Evolutionary conservation across 768 basidiomycete species (phyloP).

Genomic region (Suillus occidentalis): DNA sequence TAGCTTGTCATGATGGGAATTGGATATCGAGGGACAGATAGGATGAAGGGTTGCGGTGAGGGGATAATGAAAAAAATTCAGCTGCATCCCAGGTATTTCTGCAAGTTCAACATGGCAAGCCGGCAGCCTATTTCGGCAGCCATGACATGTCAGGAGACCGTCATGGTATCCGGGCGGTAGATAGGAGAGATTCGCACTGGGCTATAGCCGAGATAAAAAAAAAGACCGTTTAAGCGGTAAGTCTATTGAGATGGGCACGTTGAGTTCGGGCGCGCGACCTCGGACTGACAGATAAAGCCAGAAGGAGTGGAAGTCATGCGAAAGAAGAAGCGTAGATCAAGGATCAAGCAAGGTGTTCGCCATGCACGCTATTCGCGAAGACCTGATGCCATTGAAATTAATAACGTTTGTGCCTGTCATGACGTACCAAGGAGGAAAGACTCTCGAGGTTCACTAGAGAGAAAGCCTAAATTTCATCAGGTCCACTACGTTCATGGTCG

Average conservation of each 20-base stretch:
- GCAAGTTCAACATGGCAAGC: slow-evolving; percentile 8
- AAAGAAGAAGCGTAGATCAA: slow-evolving; percentile 21
- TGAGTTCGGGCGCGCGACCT: slow-evolving; percentile 14
- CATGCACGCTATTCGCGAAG: slow-evolving; percentile 10
- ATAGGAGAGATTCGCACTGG: slow-evolving; percentile 16
- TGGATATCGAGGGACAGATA: slow-evolving; percentile 12
- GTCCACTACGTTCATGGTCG: slow-evolving; percentile 12
- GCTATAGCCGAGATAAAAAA: slow-evolving; percentile 23
- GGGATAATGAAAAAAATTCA: slow-evolving; percentile 7
- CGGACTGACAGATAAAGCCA: slow-evolving; percentile 11
- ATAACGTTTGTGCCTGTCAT: slow-evolving; percentile 19
- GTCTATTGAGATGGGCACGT: slow-evolving; percentile 18
- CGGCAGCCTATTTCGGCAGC: slow-evolving; percentile 26
- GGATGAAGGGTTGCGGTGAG: background rate
- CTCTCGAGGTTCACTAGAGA: slow-evolving; percentile 17
- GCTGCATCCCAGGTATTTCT: slow-evolving; percentile 25
- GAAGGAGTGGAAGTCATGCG: slow-evolving; percentile 8
- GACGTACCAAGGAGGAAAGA: slow-evolving; percentile 27
- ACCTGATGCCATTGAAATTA: slow-evolving; percentile 12
- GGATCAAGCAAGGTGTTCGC: slow-evolving; percentile 15
- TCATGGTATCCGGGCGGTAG: slow-evolving; percentile 18
- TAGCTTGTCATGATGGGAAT: slow-evolving; percentile 40
- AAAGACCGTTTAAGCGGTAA: slow-evolving; percentile 9
- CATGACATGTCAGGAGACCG: slow-evolving; percentile 17
- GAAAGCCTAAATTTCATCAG: slow-evolving; percentile 23